Evolutionary conservation across 129 eudicot species (phyloP).

Genomic region (Ambrosia artemisiifolia): DNA sequence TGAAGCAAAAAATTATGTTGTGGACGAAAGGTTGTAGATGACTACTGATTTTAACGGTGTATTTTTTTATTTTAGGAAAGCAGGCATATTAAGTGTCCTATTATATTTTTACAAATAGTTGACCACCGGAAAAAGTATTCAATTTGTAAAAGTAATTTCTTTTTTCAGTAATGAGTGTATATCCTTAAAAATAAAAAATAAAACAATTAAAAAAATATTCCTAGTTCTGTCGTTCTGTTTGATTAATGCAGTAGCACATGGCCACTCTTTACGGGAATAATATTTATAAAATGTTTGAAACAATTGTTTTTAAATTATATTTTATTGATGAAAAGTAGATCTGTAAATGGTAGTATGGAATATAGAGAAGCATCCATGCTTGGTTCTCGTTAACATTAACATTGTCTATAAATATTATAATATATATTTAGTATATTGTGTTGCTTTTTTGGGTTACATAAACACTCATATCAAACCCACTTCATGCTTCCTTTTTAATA

Average conservation of each 20-base stretch:
- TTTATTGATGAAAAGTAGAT: background rate
- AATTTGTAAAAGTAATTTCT: background rate
- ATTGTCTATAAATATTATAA: background rate
- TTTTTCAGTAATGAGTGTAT: background rate
- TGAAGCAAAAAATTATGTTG: too few relatives aligned
- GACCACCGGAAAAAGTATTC: background rate
- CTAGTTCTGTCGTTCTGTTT: background rate
- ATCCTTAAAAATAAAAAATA: background rate
- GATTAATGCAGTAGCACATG: constrained; percentile 10
- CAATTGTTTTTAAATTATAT: background rate
- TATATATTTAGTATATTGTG: background rate
- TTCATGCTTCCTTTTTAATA: background rate
- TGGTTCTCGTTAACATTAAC: background rate
- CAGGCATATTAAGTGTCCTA: background rate
- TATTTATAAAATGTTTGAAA: background rate
- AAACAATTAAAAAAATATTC: background rate
- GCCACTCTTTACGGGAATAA: background rate
- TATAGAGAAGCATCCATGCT: background rate
- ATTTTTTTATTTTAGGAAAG: background rate
- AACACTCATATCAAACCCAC: background rate
- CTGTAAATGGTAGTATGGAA: background rate
- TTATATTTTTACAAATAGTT: background rate
- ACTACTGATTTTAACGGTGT: background rate
- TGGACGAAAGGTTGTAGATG: background rate
- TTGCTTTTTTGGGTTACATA: background rate